These are phyloP conservation scores for Hypomyces perniciosus DNA, from an alignment of 2,329 filamentous ascomycete species.

Conservation along the genomic window DNA sequence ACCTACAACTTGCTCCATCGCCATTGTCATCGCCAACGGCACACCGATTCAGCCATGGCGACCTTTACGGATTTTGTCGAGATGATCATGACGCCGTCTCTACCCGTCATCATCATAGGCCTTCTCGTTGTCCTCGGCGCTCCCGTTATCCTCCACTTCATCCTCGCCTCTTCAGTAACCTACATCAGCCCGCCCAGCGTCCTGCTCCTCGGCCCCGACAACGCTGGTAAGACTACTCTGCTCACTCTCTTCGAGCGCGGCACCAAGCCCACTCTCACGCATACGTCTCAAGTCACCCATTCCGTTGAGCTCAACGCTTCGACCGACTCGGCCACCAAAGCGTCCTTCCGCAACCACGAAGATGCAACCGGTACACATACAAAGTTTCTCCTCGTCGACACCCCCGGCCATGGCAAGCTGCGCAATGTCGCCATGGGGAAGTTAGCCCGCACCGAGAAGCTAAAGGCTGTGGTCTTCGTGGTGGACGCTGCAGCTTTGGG, in stretches of 20 bases:
- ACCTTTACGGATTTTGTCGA: conserved; percentile 39
- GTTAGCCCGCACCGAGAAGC: conserved; percentile 39
- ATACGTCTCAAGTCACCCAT: conserved; percentile 47
- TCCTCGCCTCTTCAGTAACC: conserved; percentile 61
- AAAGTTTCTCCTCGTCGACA: conserved; percentile 76
- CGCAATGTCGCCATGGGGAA: conserved; percentile 60
- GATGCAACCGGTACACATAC: conserved; percentile 51
- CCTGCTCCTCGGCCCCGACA: conserved; percentile 73
- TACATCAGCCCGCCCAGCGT: conserved; percentile 69
- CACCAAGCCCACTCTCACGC: conserved; percentile 39
- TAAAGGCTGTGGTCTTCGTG: conserved; percentile 76
- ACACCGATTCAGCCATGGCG: conserved; percentile 28
- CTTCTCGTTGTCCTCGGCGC: conserved; percentile 63
- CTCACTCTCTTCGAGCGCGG: conserved; percentile 66
- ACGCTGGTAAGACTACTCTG: conserved; percentile 81
- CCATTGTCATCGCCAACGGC: conserved; percentile 7
- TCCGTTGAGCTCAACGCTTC: conserved; percentile 51
- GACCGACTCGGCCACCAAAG: conserved; percentile 36
- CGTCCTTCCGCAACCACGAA: conserved; percentile 52
- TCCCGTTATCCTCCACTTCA: conserved; percentile 70
- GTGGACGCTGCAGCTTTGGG: conserved; percentile 73
- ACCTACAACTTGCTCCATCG: neutral
- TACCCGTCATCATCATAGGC: conserved; percentile 60
- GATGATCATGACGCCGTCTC: conserved; percentile 53
- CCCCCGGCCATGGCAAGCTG: conserved; percentile 92